Conservation (phyloP, 2,329 filamentous ascomycete species). For the Ceratocystis smalleyi region DNA sequence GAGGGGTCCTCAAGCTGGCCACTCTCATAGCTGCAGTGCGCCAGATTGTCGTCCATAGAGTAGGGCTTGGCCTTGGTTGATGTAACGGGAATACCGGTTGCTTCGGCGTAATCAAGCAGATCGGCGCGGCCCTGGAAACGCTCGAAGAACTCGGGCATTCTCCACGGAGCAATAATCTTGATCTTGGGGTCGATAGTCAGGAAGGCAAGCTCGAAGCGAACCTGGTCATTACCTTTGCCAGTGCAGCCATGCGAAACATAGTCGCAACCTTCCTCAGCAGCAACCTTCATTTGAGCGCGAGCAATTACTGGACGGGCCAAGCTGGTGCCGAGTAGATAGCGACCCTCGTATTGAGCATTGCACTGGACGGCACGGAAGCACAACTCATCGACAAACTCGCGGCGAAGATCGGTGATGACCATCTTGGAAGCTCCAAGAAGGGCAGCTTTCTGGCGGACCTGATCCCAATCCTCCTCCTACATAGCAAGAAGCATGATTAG, state of each 20-base stretch:
- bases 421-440: constrained; percentile 27
- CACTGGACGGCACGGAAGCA: constrained; percentile 62
- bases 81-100: constrained; percentile 54
- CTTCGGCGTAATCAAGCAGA: constrained; percentile 54
- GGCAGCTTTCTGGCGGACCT: constrained; percentile 28
- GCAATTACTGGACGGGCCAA: constrained; percentile 51
- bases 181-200: constrained; percentile 43
- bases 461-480: constrained; percentile 21
- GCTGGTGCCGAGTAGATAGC: constrained; percentile 31
- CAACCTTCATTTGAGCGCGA: constrained; percentile 39
- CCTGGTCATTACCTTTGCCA: constrained; percentile 37
- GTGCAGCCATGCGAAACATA: constrained; percentile 32
- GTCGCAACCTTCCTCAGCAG: constrained; percentile 24
- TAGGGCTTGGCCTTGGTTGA: constrained; percentile 59
- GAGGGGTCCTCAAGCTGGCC: constrained; percentile 51
- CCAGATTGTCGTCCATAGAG: constrained; percentile 51
- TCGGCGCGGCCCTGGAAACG: constrained; percentile 56
- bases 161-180: constrained; percentile 62
- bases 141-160: constrained; percentile 53
- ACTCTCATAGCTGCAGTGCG: constrained; percentile 67
- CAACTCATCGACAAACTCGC: constrained; percentile 59
- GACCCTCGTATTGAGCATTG: constrained; percentile 46
- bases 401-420: constrained; percentile 43
- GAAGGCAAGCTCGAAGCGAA: constrained; percentile 27
- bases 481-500: neutral